Percentiles rank a stretch among this genome's conserved stretches.
These are phyloP conservation scores for Wickerhamiella qilinensis DNA, from an alignment of 805 yeast genomes.

Conservation along the genomic window DNA sequence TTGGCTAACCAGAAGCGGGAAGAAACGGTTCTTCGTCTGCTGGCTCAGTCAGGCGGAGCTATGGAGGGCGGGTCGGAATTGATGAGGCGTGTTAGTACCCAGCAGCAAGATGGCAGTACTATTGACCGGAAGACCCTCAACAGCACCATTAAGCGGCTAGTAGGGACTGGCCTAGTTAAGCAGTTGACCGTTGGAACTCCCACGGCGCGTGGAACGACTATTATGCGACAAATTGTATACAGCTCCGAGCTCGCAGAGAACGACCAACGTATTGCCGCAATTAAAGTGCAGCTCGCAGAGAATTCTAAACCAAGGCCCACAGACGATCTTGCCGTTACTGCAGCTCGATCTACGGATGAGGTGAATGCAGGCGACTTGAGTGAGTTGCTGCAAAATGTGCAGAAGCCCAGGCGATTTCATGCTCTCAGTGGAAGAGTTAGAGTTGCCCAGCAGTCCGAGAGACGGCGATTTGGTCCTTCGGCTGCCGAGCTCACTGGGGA, in stretches of 20 bases:
- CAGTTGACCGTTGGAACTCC: slow-evolving; percentile 16
- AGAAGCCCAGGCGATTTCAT: slow-evolving; percentile 1
- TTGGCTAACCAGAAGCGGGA: slow-evolving; percentile 19
- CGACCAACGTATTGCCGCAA: slow-evolving; percentile 12
- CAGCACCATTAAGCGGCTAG: slow-evolving; percentile 28
- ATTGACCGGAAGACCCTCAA: slow-evolving; percentile 41
- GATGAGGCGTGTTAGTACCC: slow-evolving; percentile 26
- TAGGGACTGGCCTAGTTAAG: slow-evolving; percentile 20
- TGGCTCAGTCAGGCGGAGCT: slow-evolving; percentile 32
- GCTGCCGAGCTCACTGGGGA: slow-evolving; percentile 3
- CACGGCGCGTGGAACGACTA: slow-evolving; percentile 8
- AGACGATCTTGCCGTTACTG: slow-evolving; percentile 1
- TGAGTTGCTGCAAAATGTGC: slow-evolving; percentile 1
- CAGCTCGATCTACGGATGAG: slow-evolving; percentile 6
- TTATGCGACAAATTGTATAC: slow-evolving; percentile 17
- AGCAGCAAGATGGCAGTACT: slow-evolving; percentile 20
- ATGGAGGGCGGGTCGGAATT: slow-evolving; percentile 28
- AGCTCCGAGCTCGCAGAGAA: slow-evolving; percentile 14
- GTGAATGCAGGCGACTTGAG: slow-evolving; percentile 2
- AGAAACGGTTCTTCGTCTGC: slow-evolving; percentile 27
- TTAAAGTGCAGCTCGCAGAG: slow-evolving; percentile 9
- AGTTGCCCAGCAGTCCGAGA: background rate
- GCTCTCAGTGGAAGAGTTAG: background rate
- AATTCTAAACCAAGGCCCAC: slow-evolving; percentile 2
- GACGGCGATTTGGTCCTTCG: slow-evolving; percentile 1